Evolutionary conservation across 1,139 yeast species (phyloP), one percentile per base, ranked within the genome.

Genomic region (Wickerhamomyces sp.): DNA sequence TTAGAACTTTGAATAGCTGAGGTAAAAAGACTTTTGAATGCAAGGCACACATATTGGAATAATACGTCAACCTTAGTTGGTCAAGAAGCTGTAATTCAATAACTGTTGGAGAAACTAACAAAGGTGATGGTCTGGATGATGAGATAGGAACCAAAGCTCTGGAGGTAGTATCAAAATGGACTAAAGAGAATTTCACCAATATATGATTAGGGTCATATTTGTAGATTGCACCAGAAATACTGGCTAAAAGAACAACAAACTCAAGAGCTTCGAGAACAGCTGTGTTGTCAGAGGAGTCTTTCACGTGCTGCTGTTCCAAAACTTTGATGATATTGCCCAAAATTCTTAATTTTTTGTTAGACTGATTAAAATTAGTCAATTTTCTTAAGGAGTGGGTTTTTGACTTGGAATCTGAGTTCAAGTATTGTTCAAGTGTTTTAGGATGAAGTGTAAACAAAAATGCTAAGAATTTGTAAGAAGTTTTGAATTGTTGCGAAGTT

Each of bases 131-230:
- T 24, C 32, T 44, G 14, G 44, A 38, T 1, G 47, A 41, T 17
- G 49, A 41, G n/a, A 46, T 46, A n/a, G 55, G 59, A 13, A 49
- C 50, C 16, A 63, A 54, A 38, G 58, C 64, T 15, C 55, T 59
- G 46, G 62, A 64, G 6, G 68, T 67, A 16, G 58, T 55, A 40
- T 72, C 77, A 31, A 72, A 52, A 44, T 66, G 60, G n/a, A 43
- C 46, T 31, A 60, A 41, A 9, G 78, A 60, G 51, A 75, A 79
- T 33, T 52, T 55, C 13, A 69, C 71, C 7, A 77, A 52, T 1
- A 76, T 68, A 51, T 74, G 74, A 9, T 57, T 43, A 5, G 76
- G 70, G 7, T 76, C 78, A 40, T 70, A 55, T 35, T 64, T 65
- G 42, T 64, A 67, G 7, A 74, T 58, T 33, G 70, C 66, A 27